Evolutionary conservation across 2,329 filamentous ascomycete species (phyloP).

Genomic region (Emergomyces africanus): DNA sequence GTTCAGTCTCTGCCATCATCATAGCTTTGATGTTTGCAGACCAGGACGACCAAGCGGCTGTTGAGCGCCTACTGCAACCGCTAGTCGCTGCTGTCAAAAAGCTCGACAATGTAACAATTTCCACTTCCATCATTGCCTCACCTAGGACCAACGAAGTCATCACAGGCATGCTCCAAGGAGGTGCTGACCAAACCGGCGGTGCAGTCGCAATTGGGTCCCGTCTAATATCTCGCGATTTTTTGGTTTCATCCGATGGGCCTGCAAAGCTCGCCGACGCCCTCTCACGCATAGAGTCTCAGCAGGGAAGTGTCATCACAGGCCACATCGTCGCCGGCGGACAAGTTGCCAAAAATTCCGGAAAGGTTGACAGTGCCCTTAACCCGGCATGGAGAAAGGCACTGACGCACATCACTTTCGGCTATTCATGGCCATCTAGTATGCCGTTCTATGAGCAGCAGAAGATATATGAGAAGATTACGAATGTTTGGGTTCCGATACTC

Average conservation of each 20-base stretch:
- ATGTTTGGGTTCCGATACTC: conserved; percentile 26
- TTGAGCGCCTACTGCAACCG: conserved; percentile 12
- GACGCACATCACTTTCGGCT: conserved; percentile 12
- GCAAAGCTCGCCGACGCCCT: conserved; percentile 26
- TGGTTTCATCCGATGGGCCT: conserved; percentile 15
- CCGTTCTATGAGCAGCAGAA: conserved; percentile 19
- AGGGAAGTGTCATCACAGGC: conserved; percentile 13
- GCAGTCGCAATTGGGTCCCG: conserved; percentile 19
- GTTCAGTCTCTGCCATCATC: conserved; percentile 10
- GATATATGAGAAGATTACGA: conserved; percentile 25
- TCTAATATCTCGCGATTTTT: conserved; percentile 21
- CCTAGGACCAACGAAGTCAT: conserved; percentile 13
- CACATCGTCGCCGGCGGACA: conserved; percentile 24
- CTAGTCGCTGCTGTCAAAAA: conserved; percentile 11
- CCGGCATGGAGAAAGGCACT: conserved; percentile 4
- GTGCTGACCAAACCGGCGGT: conserved; percentile 14
- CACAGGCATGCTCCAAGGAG: conserved; percentile 11
- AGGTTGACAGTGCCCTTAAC: conserved; percentile 19
- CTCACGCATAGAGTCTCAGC: conserved; percentile 12
- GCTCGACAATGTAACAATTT: conserved; percentile 9
- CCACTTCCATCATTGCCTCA: conserved; percentile 11
- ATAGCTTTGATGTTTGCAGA: conserved; percentile 15
- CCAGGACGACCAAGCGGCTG: conserved; percentile 12
- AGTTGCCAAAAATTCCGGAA: conserved; percentile 22
- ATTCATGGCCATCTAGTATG: conserved; percentile 20